phyloP scores from a whole-genome alignment of 2,329 filamentous ascomycete genomes.

The Diaporthe ilicicola region DNA sequence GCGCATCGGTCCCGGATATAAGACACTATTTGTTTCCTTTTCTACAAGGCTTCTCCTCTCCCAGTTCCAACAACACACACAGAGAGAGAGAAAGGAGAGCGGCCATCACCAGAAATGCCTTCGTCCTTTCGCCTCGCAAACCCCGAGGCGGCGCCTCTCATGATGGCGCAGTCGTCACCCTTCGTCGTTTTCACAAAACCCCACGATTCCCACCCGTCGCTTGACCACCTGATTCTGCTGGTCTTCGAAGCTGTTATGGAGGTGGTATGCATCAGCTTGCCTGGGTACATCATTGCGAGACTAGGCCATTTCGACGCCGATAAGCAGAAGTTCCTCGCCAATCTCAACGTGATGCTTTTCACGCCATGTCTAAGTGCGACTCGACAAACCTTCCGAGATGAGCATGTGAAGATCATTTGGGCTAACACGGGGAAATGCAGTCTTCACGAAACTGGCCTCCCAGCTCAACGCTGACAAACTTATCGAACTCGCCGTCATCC shows the following conservation, averaged over 20 bases:
- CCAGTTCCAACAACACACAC: neutral
- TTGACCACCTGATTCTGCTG: constrained; percentile 76
- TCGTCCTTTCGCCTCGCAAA: constrained; percentile 54
- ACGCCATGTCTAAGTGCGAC: constrained; percentile 91
- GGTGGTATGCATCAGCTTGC: constrained; percentile 92
- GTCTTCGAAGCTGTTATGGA: constrained; percentile 96
- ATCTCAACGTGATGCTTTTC: constrained; percentile 95
- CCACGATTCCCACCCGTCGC: constrained; percentile 68
- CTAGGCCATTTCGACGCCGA: constrained; percentile 95
- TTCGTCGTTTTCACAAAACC: constrained; percentile 49
- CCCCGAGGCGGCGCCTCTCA: constrained; percentile 35
- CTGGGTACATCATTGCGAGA: constrained; percentile 90
- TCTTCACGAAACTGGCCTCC: constrained; percentile 96
- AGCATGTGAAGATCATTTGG: neutral
- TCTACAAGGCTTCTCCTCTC: neutral
- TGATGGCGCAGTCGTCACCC: constrained; percentile 47
- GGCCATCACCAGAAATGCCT: constrained; percentile 39
- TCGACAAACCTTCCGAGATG: neutral
- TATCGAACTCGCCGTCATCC: constrained; percentile 89
- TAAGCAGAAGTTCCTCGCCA: constrained; percentile 95
- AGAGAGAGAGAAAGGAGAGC: neutral
- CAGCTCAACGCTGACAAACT: constrained; percentile 93
- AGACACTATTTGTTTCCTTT: neutral
- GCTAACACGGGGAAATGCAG: constrained; percentile 53
- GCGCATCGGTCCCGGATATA: constrained; percentile 15